Base-by-base conservation (phyloP, 495 filamentous ascomycete species). In the Penicillium roqueforti region DNA sequence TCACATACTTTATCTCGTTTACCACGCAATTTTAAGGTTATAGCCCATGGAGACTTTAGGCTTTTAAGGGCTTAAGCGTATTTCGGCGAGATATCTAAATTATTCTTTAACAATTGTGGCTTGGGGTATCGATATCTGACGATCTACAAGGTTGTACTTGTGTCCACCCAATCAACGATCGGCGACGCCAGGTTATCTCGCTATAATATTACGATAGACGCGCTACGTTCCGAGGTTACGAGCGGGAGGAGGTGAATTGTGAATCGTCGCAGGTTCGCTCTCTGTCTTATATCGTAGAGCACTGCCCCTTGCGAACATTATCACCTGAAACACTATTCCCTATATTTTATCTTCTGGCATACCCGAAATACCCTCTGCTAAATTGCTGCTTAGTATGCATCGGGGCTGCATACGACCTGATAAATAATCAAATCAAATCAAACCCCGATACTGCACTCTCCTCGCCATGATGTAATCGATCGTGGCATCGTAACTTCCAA, bases 401-500 rank as follows among this genome's bases (percentile, higher is more conserved):
- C 20, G 19, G 9, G 13, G 22, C 22, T 26, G 40, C 40, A 43
- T 25, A 25, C 22, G 22, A 25, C 40, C 20, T 16, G 8, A 25
- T 11, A 6, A 26, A 43, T 25, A 43, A 43, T 25, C 40, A 20
- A 42, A n/a, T n/a, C n/a, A 22, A 13, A 22, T 3, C 5, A 9
- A 26, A 34, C 32, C 14, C 32, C 11, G 39, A 26, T 36, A 16
- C 14, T 36, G 32, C 14, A 16, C 6, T 16, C 0, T 7, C 5
- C n/a, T 16, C 14, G 29, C 34, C 40, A 53, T 41, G 32, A 57
- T 57, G 55, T 57, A 57, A 57, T 43, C 32, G 6, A 16, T 50
- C 31, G 22, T 32, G 42, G 26, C 23, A 38, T 9, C 41, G 37
- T 34, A 36, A 36, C n/a, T 36, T 36, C 32, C 32, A 36, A n/a